Base-by-base conservation (phyloP, 768 basidiomycete genomes). In the Gymnopilus dilepis region DNA sequence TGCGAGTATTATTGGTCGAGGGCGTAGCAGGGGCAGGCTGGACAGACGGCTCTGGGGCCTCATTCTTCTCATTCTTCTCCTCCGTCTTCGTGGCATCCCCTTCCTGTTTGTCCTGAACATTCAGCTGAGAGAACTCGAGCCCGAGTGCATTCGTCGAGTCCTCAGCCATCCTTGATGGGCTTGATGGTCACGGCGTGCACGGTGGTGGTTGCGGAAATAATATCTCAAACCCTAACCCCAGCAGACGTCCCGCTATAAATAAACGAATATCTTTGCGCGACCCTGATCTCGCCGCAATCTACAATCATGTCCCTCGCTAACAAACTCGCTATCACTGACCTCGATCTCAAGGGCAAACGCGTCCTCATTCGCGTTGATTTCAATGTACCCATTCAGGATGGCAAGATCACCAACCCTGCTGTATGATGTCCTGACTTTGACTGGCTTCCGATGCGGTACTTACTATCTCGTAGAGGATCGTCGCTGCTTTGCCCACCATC, bases 341-440 rank as follows among this genome's bases (percentile, higher is more conserved):
- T 97, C 72, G 85, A 90, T 68, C 88, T 98, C 83, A 86, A 86
- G 67, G 90, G 81, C 70, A 94, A 92, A 76, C 91, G 92, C 65
- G 92, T 95, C 68, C 90, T 97, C 72, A 92, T 97, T 72, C 91
- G 94, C 68, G 95, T 96, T 67, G 95, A 97, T 81, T 97, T 97
- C 82, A 97, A 97, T 74, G 95, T 97, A 62, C 95, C 95, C 64
- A 89, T 94, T 78, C 85, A 90, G 70, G 90, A 94, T 72, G 91
- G 90, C 51, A 89, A 89, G 73, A 95, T 99, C 83, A 97, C 97
- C 45, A 99, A 98, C 80, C 90, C 94, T 65, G 95, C 95, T 58
- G 97, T 97, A 74, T 65, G 95, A 82, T 43, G 50, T 61, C 40
- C 50, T 59, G 40, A 52, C 43, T 38, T 69, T 61, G 53, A 37